Conservation (phyloP, 441 rosid species). For the Adansonia rubrostipa region DNA sequence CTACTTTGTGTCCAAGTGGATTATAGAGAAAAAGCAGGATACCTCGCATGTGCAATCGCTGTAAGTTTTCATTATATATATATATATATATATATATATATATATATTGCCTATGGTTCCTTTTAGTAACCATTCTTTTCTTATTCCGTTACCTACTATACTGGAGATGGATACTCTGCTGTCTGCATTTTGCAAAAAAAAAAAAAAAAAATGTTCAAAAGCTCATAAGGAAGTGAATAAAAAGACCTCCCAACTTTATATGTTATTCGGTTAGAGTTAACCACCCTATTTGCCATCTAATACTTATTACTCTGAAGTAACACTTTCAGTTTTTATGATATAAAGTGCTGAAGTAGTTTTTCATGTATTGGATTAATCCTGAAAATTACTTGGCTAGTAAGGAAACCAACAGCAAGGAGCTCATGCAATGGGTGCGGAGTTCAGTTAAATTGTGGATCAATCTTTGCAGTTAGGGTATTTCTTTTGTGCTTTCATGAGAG, state of each 20-base stretch:
- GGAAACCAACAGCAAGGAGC: not conserved
- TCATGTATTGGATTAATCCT: not conserved
- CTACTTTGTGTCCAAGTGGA: conserved; percentile 59
- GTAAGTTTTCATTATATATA: conserved; percentile 46
- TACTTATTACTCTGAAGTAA: not conserved
- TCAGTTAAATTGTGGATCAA: not conserved
- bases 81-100: not conserved
- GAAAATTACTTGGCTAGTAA: not conserved
- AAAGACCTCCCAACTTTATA: not conserved
- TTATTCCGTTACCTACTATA: not conserved
- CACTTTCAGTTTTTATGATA: not conserved
- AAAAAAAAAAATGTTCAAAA: not conserved
- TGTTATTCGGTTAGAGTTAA: not conserved
- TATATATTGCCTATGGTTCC: not conserved
- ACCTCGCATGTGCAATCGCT: conserved; percentile 75
- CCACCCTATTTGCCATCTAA: too few relatives aligned
- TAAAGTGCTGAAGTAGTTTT: not conserved
- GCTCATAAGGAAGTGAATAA: not conserved
- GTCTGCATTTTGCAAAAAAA: not conserved
- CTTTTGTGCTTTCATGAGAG: not conserved
- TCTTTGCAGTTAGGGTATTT: not conserved
- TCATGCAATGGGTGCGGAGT: not conserved
- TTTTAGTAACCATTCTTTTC: not conserved
- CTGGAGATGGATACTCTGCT: not conserved
- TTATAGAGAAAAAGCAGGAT: conserved; percentile 86